phyloP scores from a whole-genome alignment of 2,329 filamentous ascomycete species.

The Mycosphaerella sp. region DNA sequence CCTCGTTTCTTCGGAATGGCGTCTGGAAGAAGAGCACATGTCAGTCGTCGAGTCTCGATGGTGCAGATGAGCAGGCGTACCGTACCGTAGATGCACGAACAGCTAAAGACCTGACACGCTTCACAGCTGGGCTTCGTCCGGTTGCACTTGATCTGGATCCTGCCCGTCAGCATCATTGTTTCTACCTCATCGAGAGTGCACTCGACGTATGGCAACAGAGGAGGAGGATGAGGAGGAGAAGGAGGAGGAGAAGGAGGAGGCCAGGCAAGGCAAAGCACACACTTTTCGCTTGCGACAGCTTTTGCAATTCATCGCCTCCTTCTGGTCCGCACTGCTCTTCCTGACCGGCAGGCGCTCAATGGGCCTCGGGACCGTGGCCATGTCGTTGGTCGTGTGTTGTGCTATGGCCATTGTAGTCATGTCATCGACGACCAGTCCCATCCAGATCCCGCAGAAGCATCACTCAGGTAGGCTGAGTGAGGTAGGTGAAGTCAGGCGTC shows the following conservation, averaged over 20 bases:
- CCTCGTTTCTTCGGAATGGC: conserved; percentile 84
- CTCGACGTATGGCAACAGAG: background rate
- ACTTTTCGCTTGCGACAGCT: conserved; percentile 91
- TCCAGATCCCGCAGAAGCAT: conserved; percentile 8
- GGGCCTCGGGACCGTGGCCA: conserved; percentile 57
- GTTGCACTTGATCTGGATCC: conserved; percentile 78
- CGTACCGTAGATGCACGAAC: conserved; percentile 76
- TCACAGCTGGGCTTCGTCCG: conserved; percentile 77
- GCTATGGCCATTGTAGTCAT: conserved; percentile 18
- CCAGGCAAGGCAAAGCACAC: background rate
- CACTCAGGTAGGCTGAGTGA: background rate
- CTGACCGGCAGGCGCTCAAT: conserved; percentile 71
- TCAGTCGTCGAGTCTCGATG: background rate
- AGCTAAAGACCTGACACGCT: conserved; percentile 83
- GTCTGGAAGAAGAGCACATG: conserved; percentile 46
- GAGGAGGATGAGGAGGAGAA: background rate
- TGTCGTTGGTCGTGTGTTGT: conserved; percentile 17
- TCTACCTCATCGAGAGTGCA: too few relatives aligned
- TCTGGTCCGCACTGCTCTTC: conserved; percentile 65
- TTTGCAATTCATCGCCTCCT: conserved; percentile 94
- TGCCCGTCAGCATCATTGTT: background rate
- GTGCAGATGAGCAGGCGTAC: conserved; percentile 41
- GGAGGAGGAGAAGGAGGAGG: too few relatives aligned
- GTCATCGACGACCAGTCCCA: conserved; percentile 9
- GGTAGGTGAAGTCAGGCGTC: too few relatives aligned